Evolutionary conservation across 2,329 filamentous ascomycete species (phyloP).

Genomic region (Salinomyces thailandicus): DNA sequence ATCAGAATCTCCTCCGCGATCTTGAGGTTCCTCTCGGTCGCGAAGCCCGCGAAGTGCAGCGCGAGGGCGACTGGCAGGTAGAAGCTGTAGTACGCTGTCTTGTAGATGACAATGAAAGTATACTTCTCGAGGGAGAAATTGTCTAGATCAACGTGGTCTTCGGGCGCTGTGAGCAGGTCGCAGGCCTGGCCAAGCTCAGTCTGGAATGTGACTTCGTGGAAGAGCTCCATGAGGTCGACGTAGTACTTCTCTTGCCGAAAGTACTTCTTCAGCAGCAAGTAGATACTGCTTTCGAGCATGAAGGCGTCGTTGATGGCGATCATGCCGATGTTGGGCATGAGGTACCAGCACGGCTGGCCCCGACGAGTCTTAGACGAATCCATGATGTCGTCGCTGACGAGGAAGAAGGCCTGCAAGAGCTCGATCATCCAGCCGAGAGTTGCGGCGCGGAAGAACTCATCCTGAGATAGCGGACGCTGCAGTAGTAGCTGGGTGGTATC

Average conservation of each 20-base stretch:
- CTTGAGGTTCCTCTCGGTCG: conserved; percentile 79
- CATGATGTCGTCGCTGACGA: conserved; percentile 98
- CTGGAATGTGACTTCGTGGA: conserved; percentile 89
- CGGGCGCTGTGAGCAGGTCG: conserved; percentile 89
- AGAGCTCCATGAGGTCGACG: conserved; percentile 84
- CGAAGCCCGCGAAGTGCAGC: conserved; percentile 72
- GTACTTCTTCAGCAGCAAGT: conserved; percentile 82
- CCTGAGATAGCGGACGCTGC: conserved; percentile 56
- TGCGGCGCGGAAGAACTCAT: conserved; percentile 81
- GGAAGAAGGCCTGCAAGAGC: conserved; percentile 96
- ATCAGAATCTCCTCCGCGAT: conserved; percentile 86
- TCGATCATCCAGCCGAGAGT: conserved; percentile 96
- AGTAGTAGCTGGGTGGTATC: conserved; percentile 79
- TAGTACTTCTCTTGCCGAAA: conserved; percentile 83
- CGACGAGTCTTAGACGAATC: conserved; percentile 89
- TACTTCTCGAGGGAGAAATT: conserved; percentile 96
- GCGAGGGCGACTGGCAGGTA: conserved; percentile 93
- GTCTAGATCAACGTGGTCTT: conserved; percentile 82
- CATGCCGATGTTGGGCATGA: conserved; percentile 78
- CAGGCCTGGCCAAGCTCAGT: conserved; percentile 93
- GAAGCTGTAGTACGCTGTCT: conserved; percentile 99
- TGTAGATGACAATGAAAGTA: conserved; percentile 97
- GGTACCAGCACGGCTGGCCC: conserved; percentile 94
- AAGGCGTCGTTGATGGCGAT: conserved; percentile 98
- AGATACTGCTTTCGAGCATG: conserved; percentile 87